phyloP scores from a whole-genome alignment of 2,329 filamentous ascomycete species.

The Metarhizium album region DNA sequence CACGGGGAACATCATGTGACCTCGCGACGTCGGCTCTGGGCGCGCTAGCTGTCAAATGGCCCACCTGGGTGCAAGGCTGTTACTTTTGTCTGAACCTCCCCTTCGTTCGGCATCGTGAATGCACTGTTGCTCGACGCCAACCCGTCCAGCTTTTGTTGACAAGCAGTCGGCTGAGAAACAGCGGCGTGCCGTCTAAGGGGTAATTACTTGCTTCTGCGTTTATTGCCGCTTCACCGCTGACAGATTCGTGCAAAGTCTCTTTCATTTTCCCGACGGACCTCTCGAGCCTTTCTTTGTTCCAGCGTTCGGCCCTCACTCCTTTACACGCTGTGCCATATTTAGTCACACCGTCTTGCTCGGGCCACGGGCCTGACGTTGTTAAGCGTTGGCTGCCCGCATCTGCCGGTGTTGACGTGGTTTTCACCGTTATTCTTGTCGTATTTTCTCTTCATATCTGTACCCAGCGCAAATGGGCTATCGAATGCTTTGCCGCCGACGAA shows the following conservation, averaged over 20 bases:
- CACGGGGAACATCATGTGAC: background rate
- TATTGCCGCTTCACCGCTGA: background rate
- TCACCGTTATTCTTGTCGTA: background rate
- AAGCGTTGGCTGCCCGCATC: background rate
- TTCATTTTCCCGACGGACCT: background rate
- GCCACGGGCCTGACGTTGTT: background rate
- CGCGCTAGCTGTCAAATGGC: too few relatives aligned
- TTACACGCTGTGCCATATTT: background rate
- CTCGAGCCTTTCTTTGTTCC: background rate
- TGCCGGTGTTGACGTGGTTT: background rate
- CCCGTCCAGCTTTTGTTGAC: background rate
- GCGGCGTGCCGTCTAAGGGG: background rate
- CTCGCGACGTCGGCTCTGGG: background rate
- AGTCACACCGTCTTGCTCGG: background rate
- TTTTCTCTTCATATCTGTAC: background rate
- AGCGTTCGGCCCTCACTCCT: background rate
- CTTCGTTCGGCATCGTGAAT: background rate
- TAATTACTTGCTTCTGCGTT: background rate
- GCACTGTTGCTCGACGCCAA: background rate
- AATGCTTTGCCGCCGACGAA: background rate
- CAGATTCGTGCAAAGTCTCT: background rate
- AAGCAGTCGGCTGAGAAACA: background rate
- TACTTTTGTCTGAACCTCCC: slow-evolving; percentile 2
- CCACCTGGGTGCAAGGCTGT: slow-evolving; percentile 10
- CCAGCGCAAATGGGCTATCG: slow-evolving; percentile 20